Evolutionary conservation across 768 basidiomycete genomes (phyloP).

Genomic region (Mrakia hoshinonis): DNA sequence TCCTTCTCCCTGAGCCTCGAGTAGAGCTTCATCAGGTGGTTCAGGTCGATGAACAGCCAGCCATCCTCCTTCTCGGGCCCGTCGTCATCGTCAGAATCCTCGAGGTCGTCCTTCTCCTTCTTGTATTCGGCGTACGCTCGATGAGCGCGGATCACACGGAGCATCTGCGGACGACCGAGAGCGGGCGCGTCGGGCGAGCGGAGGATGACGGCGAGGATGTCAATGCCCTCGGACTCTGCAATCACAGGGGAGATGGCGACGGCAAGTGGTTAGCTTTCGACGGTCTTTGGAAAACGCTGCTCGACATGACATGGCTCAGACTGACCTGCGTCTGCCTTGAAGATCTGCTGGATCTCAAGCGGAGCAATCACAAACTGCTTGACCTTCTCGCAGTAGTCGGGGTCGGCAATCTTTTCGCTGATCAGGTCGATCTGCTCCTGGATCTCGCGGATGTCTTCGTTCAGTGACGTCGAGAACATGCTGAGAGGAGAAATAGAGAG

Average conservation of each 20-base stretch:
- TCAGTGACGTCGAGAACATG: slow-evolving; percentile 89
- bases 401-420: slow-evolving; percentile 79
- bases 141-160: slow-evolving; percentile 66
- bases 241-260: not conserved
- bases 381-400: slow-evolving; percentile 77
- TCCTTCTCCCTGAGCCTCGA: slow-evolving; percentile 76
- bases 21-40: slow-evolving; percentile 67
- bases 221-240: slow-evolving; percentile 41
- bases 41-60: slow-evolving; percentile 90
- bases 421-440: slow-evolving; percentile 82
- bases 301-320: slow-evolving; percentile 24
- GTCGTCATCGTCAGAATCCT: slow-evolving; percentile 76
- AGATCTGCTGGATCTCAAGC: slow-evolving; percentile 74
- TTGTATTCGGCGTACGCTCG: slow-evolving; percentile 71
- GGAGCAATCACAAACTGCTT: slow-evolving; percentile 77
- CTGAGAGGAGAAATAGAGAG: slow-evolving; percentile 42
- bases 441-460: slow-evolving; percentile 76
- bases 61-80: slow-evolving; percentile 90
- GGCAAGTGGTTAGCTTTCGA: not conserved
- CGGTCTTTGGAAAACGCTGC: not conserved
- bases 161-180: slow-evolving; percentile 67
- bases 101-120: slow-evolving; percentile 51
- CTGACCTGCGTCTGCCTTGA: slow-evolving; percentile 69
- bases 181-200: slow-evolving; percentile 67
- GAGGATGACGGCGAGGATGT: slow-evolving; percentile 69